Evolutionary conservation across 176 grass and related monocot genomes (phyloP), one percentile per base, ranked within the genome.

Genomic region (Puccinellia tenuiflora): DNA sequence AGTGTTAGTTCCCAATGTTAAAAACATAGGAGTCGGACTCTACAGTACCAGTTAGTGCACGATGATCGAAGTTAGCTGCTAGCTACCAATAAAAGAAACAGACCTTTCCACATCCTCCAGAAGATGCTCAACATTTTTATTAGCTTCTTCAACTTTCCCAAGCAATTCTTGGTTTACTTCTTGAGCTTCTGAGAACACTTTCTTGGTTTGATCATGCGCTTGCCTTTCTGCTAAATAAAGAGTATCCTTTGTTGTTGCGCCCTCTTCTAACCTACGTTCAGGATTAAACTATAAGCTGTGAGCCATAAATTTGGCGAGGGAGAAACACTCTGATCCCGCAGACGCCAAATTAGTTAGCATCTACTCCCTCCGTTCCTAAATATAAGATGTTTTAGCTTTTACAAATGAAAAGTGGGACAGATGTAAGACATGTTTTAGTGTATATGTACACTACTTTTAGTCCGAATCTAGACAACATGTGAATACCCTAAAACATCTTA

Each of bases 231-330:
- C 64, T 86, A 91, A 62, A 74, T 86, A 86, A 46, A 86, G 73
- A 81, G 89, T 81, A 73, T 94, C 92, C 5, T 46, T 82, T 85
- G 83, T 82, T 57, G 88, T 84, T 91, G 87, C 85, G 83, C 86
- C 73, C 57, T 98, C 96, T 91, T 98, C 96, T 85, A 98, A 76
- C 83, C 92, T 98, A 81, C 52, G 66, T 80, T 67, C n/a, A 87
- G 16, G 46, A 83, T 78, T 74, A 81, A 60, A 78, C 79, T 71
- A 70, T 74, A 47, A 78, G 52, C 68, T 70, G 46, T 14, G 37
- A 86, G 47, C 66, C 56, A 71, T 73, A 88, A 64, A 91, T 28
- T 85, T 77, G 62, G 81, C 42, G 29, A 79, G 11, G 20, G 53
- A 66, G n/a, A 45, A 85, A 56, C 43, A 59, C 63, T 62, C 53